Evolutionary conservation across 2,329 filamentous ascomycete genomes (phyloP).

Genomic region (Diaporthe ampelina): DNA sequence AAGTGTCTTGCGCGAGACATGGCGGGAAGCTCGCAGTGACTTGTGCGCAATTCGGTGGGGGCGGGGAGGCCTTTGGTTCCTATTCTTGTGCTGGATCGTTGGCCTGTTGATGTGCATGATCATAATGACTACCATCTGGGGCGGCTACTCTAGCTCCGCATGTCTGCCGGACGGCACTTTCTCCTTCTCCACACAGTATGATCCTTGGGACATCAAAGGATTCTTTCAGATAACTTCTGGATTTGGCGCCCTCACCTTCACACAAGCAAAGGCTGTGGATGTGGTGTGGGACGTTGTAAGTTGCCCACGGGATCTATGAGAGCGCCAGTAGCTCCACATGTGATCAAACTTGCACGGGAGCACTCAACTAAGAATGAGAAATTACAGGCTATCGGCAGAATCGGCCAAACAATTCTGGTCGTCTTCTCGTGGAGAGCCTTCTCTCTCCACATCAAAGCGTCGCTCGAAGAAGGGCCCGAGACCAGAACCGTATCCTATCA

Average conservation of each 20-base stretch:
- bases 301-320: not conserved
- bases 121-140: not conserved
- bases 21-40: not conserved
- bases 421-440: constrained; percentile 19
- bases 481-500: constrained; percentile 3
- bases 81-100: not conserved
- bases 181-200: not conserved
- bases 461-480: not conserved
- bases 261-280: constrained; percentile 14
- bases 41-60: not conserved
- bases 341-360: too few relatives aligned
- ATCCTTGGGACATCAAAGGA: not conserved
- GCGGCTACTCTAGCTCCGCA: not conserved
- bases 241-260: not conserved
- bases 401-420: constrained; percentile 1
- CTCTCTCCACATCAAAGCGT: constrained; percentile 12
- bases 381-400: not conserved
- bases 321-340: too few relatives aligned
- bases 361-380: not conserved
- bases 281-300: constrained; percentile 24
- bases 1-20: constrained; percentile 3
- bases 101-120: not conserved
- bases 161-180: constrained; percentile 6
- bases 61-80: not conserved
- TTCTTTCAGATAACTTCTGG: constrained; percentile 13